Evolutionary conservation across 345 rosid species (phyloP), one percentile per base, ranked within the genome.

Genomic region (Populus ilicifolia): DNA sequence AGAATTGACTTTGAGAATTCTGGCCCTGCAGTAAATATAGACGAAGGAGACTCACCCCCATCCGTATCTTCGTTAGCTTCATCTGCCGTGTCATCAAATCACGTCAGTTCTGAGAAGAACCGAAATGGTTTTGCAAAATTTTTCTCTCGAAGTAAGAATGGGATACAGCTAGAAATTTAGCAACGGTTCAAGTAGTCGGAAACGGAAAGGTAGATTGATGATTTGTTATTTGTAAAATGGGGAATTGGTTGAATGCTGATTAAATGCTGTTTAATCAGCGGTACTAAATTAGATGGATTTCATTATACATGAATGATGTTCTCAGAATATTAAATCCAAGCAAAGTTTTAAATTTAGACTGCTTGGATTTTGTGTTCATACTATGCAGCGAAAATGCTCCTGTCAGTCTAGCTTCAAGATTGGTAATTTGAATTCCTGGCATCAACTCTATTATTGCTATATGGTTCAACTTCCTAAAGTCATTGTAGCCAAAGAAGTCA

Each of bases 121-220:
- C 86, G 94, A 63, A 90, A 92, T 68, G 98, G 99, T 56, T 95
- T 95, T 80, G 98, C 98, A 2, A 92, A 91, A 52, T 89, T 95
- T 64, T 92, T 93, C 87, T 89, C 94, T 1, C 84, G 94, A 64
- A 93, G 91, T 68, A 92, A 93, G 88, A 91, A 90, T n/a, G 96
- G 99, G 73, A 87, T 95, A 74, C 97, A 93, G 68, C 84, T 93
- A 59, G 96, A 89, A 68, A 90, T 95, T 77, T 93, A 90, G 86
- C n/a, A 29, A 23, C 48, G 64, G 38, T 21, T 39, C 35, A 10
- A 43, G 46, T 43, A 43, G 14, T 43, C 46, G 46, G 46, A 43
- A 23, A 62, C 27, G 11, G 23, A 36, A 62, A 17, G 41, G 67
- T 25, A 25, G 11, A 62, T 23, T 67, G n/a, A 56, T 23, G 41